Conservation (phyloP, 2,329 filamentous ascomycete genomes). For the Pyricularia sp. region DNA sequence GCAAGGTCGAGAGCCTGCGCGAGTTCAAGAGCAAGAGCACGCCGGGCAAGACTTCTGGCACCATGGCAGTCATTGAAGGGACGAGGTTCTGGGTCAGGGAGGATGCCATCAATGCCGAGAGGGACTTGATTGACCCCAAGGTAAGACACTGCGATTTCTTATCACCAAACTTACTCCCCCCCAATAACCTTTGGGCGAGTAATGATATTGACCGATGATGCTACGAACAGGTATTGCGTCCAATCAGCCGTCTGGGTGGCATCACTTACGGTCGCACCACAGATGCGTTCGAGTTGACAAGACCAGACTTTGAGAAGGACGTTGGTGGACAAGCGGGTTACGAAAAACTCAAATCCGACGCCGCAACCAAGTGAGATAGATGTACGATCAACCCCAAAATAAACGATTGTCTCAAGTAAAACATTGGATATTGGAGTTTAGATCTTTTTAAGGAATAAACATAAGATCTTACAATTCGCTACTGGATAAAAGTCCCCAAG, state of each 20-base stretch:
- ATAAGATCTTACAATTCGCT: background rate
- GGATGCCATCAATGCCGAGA: slow-evolving; percentile 75
- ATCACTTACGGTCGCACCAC: slow-evolving; percentile 71
- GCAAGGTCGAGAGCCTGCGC: slow-evolving; percentile 60
- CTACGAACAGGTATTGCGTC: slow-evolving; percentile 50
- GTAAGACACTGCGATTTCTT: slow-evolving; percentile 30
- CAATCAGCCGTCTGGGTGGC: slow-evolving; percentile 71
- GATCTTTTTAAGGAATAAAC: background rate
- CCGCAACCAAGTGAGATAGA: slow-evolving; percentile 20
- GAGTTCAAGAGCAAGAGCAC: slow-evolving; percentile 68
- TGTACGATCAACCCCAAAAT: background rate
- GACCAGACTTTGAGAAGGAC: slow-evolving; percentile 48
- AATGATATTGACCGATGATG: background rate
- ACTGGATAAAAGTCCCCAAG: background rate
- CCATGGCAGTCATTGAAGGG: slow-evolving; percentile 71
- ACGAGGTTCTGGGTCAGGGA: slow-evolving; percentile 82
- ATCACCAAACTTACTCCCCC: background rate
- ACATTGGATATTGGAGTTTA: background rate
- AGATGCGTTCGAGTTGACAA: slow-evolving; percentile 62
- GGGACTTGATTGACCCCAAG: slow-evolving; percentile 62
- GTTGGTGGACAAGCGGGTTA: slow-evolving; percentile 42
- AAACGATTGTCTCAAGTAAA: background rate
- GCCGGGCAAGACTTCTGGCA: slow-evolving; percentile 66
- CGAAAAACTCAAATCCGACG: slow-evolving; percentile 43
- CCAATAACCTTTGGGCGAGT: background rate